Evolutionary conservation across 345 rosid species (phyloP), one percentile per base, ranked within the genome.

Genomic region (Hypericum androsaemum): DNA sequence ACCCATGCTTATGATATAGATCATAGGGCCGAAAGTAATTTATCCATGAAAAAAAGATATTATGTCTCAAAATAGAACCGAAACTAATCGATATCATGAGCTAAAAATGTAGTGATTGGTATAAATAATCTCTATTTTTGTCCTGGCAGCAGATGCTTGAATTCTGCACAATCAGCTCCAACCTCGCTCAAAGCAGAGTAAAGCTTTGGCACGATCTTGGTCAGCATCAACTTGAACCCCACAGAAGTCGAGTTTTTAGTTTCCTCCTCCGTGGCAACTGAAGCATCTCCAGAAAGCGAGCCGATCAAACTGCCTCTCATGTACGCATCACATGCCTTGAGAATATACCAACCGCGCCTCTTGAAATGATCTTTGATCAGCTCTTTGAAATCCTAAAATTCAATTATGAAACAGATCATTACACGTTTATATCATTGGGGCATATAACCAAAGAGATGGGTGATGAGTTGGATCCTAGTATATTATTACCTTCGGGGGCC

Each of bases 211-310:
- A 59, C 63, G 15, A 86, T 88, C 85, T 94, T 94, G 46, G 76
- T 80, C 68, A 94, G 57, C 95, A 94, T 94, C 70, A 94, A 65
- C 74, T 88, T 88, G 80, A 94, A 88, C 40, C 99, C 97, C 53
- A 82, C 88, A 0, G 97, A 94, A 54, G 78, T 86, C 58, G 79
- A 71, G 64, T 84, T 80, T 12, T 78, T 79, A 40, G 58, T 59
- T 54, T 62, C 61, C 43, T 64, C 67, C 48, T n/a, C n/a, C n/a
- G n/a, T n/a, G 71, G 65, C 68, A 2, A 83, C 73, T 3, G 84
- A 95, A 49, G 32, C 32, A 22, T 88, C 94, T 68, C 76, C 63
- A 39, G 71, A 44, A 12, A 88, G 95, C 54, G 97, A 86, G 42
- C 97, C 97, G 16, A 94, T 88, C 59, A 94, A 65, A 67, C 71